Evolutionary conservation across 2,329 filamentous ascomycete genomes (phyloP), one percentile per base, ranked within the genome.

Genomic region (Moelleriella libera): DNA sequence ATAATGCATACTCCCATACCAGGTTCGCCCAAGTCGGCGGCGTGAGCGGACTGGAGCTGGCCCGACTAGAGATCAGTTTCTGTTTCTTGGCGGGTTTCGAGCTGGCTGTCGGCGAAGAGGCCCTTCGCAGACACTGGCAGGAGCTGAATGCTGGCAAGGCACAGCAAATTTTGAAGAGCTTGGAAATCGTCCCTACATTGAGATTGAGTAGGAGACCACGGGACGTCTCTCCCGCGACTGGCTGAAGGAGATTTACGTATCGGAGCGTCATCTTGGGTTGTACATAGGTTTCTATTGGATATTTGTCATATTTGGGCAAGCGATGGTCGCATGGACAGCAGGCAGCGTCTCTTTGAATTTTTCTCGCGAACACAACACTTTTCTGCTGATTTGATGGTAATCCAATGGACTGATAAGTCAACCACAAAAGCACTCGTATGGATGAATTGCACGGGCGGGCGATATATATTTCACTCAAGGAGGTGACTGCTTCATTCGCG

Each of bases 11-110:
- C 66, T 79, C 86, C 7, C 90, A 96, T 66, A 75, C 75, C 50
- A 83, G 88, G 48, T 81, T 96, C 54, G 82, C 90, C 14, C 84
- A 82, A 53, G 89, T 97, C 1, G 90, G 92, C 41, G 90, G 90
- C 14, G 88, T 97, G 12, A 86, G 79, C 58, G 84, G 86, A 60
- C 69, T 71, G 14, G 88, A 97, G 65, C 73, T 98, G 46, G 84
- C 85, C 41, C 76, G 85, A 50, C 68, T 97, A 41, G 92, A 97
- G 69, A 85, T 97, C 51, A 88, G 84, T 57, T 90, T 90, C 60
- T 89, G 85, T 65, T 90, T 88, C 61, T 67, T 94, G 49, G 80
- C 83, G n/a, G 82, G 88, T 46, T 94, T 94, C 59, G 85, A 90
- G 56, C 70, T 94, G 40, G 81, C 87, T 4, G 74, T 68, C 5